A percentile compares a stretch with the other conserved stretches of the same genome.
Evolutionary conservation across 352 stramenopile genomes (phyloP).

Genomic region (Phytophthora hibernalis): DNA sequence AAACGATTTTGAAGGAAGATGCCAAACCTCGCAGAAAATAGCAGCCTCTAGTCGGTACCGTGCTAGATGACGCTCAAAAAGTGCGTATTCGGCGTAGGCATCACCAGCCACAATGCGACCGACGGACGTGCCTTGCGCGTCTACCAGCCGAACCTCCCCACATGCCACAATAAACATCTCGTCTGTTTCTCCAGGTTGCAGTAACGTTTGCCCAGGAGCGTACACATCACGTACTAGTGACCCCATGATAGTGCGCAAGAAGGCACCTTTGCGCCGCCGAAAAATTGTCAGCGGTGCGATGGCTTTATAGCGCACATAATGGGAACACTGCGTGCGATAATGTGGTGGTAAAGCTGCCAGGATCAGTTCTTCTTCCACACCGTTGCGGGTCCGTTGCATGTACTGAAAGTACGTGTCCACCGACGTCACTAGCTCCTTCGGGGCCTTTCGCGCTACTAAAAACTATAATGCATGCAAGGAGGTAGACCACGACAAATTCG

Average conservation of each 20-base stretch:
- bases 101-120: conserved; percentile 43
- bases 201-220: conserved; percentile 44
- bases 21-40: conserved; percentile 63
- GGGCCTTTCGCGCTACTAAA: conserved; percentile 46
- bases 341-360: conserved; percentile 52
- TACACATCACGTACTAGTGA: conserved; percentile 59
- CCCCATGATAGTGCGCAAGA: conserved; percentile 57
- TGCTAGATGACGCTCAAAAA: conserved; percentile 54
- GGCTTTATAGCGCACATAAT: conserved; percentile 61
- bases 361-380: conserved; percentile 60
- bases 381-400: conserved; percentile 73
- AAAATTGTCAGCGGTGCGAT: conserved; percentile 58
- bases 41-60: conserved; percentile 41
- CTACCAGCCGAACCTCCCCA: conserved; percentile 52
- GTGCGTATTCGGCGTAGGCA: conserved; percentile 54
- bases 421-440: conserved; percentile 30
- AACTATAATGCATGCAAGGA: conserved; percentile 37
- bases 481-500: background rate
- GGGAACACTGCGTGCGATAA: conserved; percentile 59
- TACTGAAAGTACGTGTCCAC: conserved; percentile 76
- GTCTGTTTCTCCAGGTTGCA: conserved; percentile 41
- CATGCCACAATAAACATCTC: conserved; percentile 63
- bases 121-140: conserved; percentile 14
- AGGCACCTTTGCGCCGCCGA: conserved; percentile 51
- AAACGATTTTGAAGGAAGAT: conserved; percentile 43